A percentile compares a stretch with the other conserved stretches of the same genome.
phyloP scores from a whole-genome alignment of 768 basidiomycete species.

The Boletus huronensis region DNA sequence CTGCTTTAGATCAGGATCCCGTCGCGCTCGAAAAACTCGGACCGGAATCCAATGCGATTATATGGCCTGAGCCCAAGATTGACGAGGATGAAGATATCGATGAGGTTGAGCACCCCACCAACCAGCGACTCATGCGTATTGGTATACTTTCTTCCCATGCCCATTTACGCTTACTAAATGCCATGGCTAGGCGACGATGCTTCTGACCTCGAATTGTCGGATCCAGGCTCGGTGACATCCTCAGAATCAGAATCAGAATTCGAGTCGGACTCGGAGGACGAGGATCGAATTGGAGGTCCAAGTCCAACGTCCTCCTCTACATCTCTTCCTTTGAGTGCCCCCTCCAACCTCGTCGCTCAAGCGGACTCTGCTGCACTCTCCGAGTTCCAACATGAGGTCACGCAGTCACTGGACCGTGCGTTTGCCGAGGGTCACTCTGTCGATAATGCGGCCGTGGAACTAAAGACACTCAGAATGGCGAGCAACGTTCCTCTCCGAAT shows the following conservation, averaged over 20 bases:
- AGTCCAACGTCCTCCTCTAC: slow-evolving; percentile 45
- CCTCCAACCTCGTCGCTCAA: slow-evolving; percentile 38
- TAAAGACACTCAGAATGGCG: slow-evolving; percentile 96
- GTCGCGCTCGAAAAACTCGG: slow-evolving; percentile 51
- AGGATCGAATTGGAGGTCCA: slow-evolving; percentile 36
- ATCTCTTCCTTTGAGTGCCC: slow-evolving; percentile 41
- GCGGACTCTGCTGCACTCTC: slow-evolving; percentile 46
- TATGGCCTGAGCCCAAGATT: slow-evolving; percentile 70
- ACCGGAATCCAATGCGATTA: slow-evolving; percentile 66
- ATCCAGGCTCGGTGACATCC: slow-evolving; percentile 55
- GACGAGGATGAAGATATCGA: slow-evolving; percentile 64
- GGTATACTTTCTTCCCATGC: slow-evolving; percentile 38
- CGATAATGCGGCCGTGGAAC: slow-evolving; percentile 89
- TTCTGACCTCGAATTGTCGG: slow-evolving; percentile 60
- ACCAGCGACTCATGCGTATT: slow-evolving; percentile 72
- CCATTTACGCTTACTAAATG: neutral
- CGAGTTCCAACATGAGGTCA: slow-evolving; percentile 76
- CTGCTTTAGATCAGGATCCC: slow-evolving; percentile 45
- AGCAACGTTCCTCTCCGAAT: slow-evolving; percentile 86
- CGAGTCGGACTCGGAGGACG: slow-evolving; percentile 40
- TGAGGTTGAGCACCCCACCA: slow-evolving; percentile 59
- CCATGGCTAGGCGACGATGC: slow-evolving; percentile 47
- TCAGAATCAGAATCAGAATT: slow-evolving; percentile 43
- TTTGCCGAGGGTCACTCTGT: slow-evolving; percentile 89
- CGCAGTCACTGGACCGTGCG: slow-evolving; percentile 86